phyloP scores from a whole-genome alignment of 2,329 filamentous ascomycete species.

The Thyridium curvatum region DNA sequence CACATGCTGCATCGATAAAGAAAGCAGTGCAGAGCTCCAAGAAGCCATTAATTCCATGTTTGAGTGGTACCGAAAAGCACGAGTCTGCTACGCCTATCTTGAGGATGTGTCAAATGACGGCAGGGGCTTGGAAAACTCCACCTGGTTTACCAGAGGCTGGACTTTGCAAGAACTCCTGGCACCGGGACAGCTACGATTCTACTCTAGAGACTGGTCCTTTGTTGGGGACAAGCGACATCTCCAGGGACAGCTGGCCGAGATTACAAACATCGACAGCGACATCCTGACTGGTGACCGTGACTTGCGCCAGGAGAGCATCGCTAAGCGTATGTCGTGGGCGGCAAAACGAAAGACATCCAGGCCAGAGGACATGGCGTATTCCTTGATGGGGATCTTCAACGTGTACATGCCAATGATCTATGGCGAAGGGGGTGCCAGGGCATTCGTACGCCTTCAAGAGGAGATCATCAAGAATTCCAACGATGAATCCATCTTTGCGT shows the following conservation, averaged over 20 bases:
- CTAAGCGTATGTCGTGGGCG: constrained; percentile 21
- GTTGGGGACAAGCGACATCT: constrained; percentile 2
- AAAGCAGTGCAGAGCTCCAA: background rate
- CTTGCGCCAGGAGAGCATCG: constrained; percentile 8
- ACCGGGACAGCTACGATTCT: constrained; percentile 8
- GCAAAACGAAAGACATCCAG: constrained; percentile 14
- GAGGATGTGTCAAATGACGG: background rate
- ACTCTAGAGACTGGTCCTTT: constrained; percentile 6
- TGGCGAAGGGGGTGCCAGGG: constrained; percentile 16
- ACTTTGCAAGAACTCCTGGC: constrained; percentile 16
- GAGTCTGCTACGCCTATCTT: constrained; percentile 4
- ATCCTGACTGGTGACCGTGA: constrained; percentile 1
- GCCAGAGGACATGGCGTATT: constrained; percentile 19
- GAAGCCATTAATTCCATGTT: constrained; percentile 4
- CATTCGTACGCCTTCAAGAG: constrained; percentile 17
- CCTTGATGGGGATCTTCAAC: constrained; percentile 21
- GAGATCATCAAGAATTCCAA: constrained; percentile 11
- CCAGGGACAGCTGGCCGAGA: constrained; percentile 1
- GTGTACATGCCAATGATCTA: constrained; percentile 23
- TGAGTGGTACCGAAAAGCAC: background rate
- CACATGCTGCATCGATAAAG: constrained; percentile 6
- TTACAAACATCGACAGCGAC: constrained; percentile 7
- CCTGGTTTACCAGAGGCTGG: constrained; percentile 8
- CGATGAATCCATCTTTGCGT: constrained; percentile 6
- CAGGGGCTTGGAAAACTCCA: background rate